Evolutionary conservation across 2,329 filamentous ascomycete species (phyloP).

Genomic region (Aspergillus intermedius): DNA sequence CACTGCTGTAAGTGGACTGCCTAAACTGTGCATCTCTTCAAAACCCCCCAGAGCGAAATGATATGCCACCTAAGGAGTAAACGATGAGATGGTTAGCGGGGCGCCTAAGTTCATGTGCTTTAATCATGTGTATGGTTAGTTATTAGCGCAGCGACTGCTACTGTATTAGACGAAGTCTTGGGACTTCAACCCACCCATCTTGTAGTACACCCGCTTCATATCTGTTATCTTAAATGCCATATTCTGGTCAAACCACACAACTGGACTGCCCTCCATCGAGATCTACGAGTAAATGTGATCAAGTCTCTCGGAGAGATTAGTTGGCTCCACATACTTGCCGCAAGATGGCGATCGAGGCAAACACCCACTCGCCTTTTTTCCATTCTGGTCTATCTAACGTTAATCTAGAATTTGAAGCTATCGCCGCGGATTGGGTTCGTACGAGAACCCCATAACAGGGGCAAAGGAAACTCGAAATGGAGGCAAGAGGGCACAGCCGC

Average conservation of each 20-base stretch:
- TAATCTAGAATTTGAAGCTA: neutral
- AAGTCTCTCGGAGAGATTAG: neutral
- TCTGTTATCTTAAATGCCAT: neutral
- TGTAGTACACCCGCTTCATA: neutral
- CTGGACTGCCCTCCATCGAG: neutral
- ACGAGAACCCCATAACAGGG: too few relatives aligned
- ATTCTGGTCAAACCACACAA: neutral
- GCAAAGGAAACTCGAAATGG: too few relatives aligned
- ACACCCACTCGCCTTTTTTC: neutral
- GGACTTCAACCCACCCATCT: neutral
- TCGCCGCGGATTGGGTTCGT: neutral
- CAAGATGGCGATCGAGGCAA: neutral
- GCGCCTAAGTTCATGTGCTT: too few relatives aligned
- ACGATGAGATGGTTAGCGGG: too few relatives aligned
- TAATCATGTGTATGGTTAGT: neutral
- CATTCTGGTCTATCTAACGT: neutral
- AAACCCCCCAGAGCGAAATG: too few relatives aligned
- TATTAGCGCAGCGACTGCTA: neutral
- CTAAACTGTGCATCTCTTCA: too few relatives aligned
- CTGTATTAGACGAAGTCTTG: neutral
- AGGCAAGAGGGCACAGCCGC: too few relatives aligned
- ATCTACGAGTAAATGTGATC: neutral
- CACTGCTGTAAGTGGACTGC: too few relatives aligned
- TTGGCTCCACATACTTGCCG: neutral
- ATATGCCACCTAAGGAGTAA: too few relatives aligned